Evolutionary conservation across 1,284 basidiomycete species (phyloP), one percentile per base, ranked within the genome.

Genomic region (Golubevia sp.): DNA sequence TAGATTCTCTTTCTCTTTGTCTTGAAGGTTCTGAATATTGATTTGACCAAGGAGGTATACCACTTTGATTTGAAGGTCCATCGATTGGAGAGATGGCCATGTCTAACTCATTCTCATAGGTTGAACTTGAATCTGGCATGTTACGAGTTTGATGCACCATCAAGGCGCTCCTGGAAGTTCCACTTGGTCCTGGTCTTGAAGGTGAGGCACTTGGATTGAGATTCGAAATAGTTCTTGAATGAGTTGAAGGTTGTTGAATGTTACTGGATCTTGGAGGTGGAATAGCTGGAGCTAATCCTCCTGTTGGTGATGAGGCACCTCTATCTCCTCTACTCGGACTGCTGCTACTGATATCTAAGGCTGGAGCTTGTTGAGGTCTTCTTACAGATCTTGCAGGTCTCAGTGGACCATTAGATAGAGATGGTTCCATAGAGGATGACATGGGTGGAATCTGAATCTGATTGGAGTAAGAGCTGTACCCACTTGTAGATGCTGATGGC

Each of bases 81-180:
- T 74, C 72, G 53, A 68, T 56, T n/a, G 70, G 67, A 13, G 70
- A 72, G 49, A 71, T 58, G 24, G 61, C 68, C 26, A 64, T 68
- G 58, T 73, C 72, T 38, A 59, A 84, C 83, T 70, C 70, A 11
- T 70, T 66, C 48, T 69, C 65, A 23, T 73, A 63, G 54, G 64
- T 70, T 2, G 68, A 73, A 8, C 23, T n/a, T 21, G 48, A 30
- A 15, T 23, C 50, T n/a, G 63, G 61, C 21, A 53, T 65, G 20
- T 67, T 62, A 6, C 62, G 53, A 8, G 73, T 67, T 30, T 69
- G 61, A 2, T 70, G 69, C 71, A 77, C 75, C 23, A 77, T 55
- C 57, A 69, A 66, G 1, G 74, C 74, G 4, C 68, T 63, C 21
- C 70, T 68, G 1, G 64, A 62, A 26, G 68, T 71, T 3, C 70